Base-by-base conservation (phyloP, 1,139 yeast genomes). In the Suhomyces wounanorum region DNA sequence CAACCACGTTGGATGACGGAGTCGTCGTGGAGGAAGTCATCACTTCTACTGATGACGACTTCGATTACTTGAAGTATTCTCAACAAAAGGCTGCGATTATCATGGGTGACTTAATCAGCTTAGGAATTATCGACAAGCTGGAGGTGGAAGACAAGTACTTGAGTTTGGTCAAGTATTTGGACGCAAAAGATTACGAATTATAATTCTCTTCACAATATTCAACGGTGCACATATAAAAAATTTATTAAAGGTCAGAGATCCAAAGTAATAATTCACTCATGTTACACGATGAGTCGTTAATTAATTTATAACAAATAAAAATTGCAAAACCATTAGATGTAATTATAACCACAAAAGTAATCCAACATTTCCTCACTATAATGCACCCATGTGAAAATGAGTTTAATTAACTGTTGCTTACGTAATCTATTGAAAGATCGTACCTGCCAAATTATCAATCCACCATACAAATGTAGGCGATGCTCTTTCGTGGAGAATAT, bases 31-130 rank as follows among this genome's bases (percentile, higher is more conserved):
- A 69, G 37, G 79, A 73, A 43, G 70, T 65, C 16, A 71, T 72
- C 37, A 62, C 72, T 17, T 70, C 75, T 3, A 65, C 72, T 47
- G 89, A 84, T 59, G 96, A 89, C 59, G 81, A 83, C 45, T 94
- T 94, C 64, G 92, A 91, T 64, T 89, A 91, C 66, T 66, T 89
- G 56, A 78, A 79, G 51, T 94, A 91, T 67, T 75, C 96, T 6
- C 78, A 80, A 48, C 91, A 92, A 59, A 92, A 92, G 68, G 77
- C 87, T 8, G 83, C 82, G 13, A 69, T 90, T 28, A 81, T 87
- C 48, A 76, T 92, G 75, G 91, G 90, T 16, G 98, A 94, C 65
- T 64, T 89, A 62, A 69, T 87, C 37, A 79, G 80, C 47, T 75
- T 87, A 45, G 89, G 88, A 0, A 56, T 91, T 10, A 57, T 84